Conservation (phyloP, 1,284 basidiomycete genomes). For the Marasmius sp. region DNA sequence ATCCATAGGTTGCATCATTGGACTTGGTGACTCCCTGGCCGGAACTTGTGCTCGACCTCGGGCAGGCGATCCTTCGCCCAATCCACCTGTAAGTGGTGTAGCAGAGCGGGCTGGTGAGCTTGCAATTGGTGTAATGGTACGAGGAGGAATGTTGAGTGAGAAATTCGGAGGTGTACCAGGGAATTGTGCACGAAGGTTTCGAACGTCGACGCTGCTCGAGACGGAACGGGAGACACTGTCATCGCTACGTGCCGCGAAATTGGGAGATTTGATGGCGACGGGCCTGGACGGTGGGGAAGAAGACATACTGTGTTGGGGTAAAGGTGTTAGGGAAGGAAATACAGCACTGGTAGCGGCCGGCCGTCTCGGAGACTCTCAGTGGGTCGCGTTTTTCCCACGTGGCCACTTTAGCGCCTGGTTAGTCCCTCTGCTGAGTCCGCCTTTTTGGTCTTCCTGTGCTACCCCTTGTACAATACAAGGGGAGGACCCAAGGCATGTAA, state of each 20-base stretch:
- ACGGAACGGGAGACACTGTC: conserved; percentile 24
- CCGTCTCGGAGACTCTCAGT: neutral
- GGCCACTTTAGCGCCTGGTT: neutral
- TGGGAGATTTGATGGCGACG: neutral
- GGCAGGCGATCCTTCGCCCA: conserved; percentile 20
- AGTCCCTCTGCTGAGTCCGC: too few relatives aligned
- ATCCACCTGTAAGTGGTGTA: conserved; percentile 17
- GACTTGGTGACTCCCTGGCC: conserved; percentile 27
- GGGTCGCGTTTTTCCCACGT: neutral
- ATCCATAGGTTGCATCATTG: conserved; percentile 30
- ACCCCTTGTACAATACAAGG: too few relatives aligned
- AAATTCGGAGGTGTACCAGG: conserved; percentile 51
- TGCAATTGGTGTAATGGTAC: conserved; percentile 30
- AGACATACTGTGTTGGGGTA: neutral
- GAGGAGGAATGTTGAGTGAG: conserved; percentile 60
- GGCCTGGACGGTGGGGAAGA: neutral
- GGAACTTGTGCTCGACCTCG: neutral
- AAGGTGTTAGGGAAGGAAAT: neutral
- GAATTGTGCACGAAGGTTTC: conserved; percentile 59
- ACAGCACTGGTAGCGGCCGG: neutral
- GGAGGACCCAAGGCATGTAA: too few relatives aligned
- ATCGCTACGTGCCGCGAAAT: neutral
- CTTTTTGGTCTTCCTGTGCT: too few relatives aligned
- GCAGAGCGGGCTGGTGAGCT: conserved; percentile 21
- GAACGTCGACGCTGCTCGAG: conserved; percentile 32